Percentiles rank a stretch among this genome's conserved stretches.
Evolutionary conservation across 805 yeast species (phyloP).

Genomic region (Groenewaldozyma tartarivorans): DNA sequence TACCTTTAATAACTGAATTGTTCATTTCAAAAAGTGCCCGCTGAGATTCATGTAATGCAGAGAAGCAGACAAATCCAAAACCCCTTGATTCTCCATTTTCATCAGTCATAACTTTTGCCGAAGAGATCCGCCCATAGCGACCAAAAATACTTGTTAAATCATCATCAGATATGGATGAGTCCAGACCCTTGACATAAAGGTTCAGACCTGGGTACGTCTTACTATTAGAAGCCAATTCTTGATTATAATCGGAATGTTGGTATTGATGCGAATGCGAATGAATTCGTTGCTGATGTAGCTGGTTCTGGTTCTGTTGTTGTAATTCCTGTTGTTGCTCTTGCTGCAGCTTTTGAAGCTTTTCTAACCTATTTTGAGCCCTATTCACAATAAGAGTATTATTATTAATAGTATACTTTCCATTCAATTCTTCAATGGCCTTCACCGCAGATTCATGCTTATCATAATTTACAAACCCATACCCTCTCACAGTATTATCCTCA

Average conservation of each 20-base stretch:
- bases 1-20: constrained; percentile 42
- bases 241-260: background rate
- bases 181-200: constrained; percentile 59
- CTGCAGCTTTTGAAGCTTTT: constrained; percentile 18
- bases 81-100: constrained; percentile 52
- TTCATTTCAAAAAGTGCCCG: constrained; percentile 59
- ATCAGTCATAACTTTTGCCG: constrained; percentile 37
- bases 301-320: background rate
- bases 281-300: background rate
- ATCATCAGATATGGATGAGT: constrained; percentile 44
- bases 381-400: constrained; percentile 32
- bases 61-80: constrained; percentile 74
- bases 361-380: constrained; percentile 37
- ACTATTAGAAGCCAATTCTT: constrained; percentile 4
- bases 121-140: constrained; percentile 41
- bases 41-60: constrained; percentile 54
- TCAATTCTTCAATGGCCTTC: constrained; percentile 41
- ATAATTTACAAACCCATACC: constrained; percentile 49
- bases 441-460: constrained; percentile 32
- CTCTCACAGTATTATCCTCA: constrained; percentile 27
- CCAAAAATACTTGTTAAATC: constrained; percentile 37
- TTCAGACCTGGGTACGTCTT: constrained; percentile 58
- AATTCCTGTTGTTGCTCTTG: constrained; percentile 9
- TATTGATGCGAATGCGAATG: too few relatives aligned
- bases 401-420: constrained; percentile 31